Evolutionary conservation across 768 basidiomycete genomes (phyloP).

Genomic region (Pleurotus citrinopileatus): DNA sequence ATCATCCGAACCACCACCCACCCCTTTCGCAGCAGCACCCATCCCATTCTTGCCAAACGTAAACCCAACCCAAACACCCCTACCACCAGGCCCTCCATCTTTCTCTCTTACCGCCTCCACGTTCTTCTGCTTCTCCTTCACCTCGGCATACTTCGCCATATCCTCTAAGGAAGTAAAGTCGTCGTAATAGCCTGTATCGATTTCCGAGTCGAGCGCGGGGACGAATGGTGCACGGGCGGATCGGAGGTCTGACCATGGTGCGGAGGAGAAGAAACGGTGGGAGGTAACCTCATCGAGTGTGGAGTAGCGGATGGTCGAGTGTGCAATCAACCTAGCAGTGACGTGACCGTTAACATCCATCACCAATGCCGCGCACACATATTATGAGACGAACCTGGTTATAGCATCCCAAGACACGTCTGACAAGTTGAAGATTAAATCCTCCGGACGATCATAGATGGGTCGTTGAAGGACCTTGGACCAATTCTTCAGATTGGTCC

Average conservation of each 20-base stretch:
- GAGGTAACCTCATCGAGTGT: constrained; percentile 68
- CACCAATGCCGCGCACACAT: no score
- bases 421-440: constrained; percentile 92
- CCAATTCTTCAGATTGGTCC: constrained; percentile 99
- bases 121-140: constrained; percentile 93
- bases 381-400: constrained; percentile 59
- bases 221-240: constrained; percentile 83
- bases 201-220: constrained; percentile 89
- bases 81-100: constrained; percentile 56
- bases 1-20: constrained; percentile 29
- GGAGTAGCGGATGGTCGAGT: constrained; percentile 75
- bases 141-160: constrained; percentile 99
- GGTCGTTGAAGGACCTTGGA: constrained; percentile 87
- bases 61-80: constrained; percentile 91
- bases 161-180: constrained; percentile 87
- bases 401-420: constrained; percentile 95
- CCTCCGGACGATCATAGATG: constrained; percentile 93
- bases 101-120: constrained; percentile 91
- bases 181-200: constrained; percentile 94
- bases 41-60: constrained; percentile 89
- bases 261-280: constrained; percentile 80
- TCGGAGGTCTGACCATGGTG: constrained; percentile 81
- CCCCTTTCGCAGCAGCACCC: constrained; percentile 39
- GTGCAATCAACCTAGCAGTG: constrained; percentile 72
- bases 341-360: constrained; percentile 1